Evolutionary conservation across 1,284 basidiomycete genomes (phyloP), one percentile per base, ranked within the genome.

Genomic region (Melampsora larici-populina): DNA sequence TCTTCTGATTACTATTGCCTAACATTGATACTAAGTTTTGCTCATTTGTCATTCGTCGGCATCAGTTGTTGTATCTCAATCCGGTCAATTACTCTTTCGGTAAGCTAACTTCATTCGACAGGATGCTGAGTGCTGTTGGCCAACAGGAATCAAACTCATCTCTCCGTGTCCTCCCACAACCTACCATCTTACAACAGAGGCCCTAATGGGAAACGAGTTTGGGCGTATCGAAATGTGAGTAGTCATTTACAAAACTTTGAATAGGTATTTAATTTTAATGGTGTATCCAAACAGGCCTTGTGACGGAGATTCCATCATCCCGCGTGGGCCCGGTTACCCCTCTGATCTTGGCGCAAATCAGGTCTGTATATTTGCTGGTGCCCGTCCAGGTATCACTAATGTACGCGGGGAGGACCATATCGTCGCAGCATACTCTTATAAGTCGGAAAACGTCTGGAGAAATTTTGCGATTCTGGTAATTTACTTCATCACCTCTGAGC

Each of bases 151-250:
- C 17, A 15, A 18, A 15, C 26, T 40, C 31, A 15, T 2, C 64
- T 13, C 18, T 17, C n/a, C n/a, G n/a, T n/a, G n/a, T n/a, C n/a
- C n/a, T n/a, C n/a, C n/a, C n/a, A n/a, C n/a, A n/a, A n/a, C n/a
- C n/a, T n/a, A n/a, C n/a, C n/a, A n/a, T n/a, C n/a, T n/a, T 29
- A 7, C 17, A 0, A 94, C 91, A 87, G 89, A 90, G 80, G 90
- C 89, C 0, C 86, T 89, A 70, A 90, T 93, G 88, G 89, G 91
- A 84, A 94, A 94, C 82, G 91, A 93, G 82, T 93, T 93, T 84
- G 89, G 87, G 85, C 87, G 91, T 11, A 88, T 91, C 40, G 43
- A 79, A 78, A 33, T 81, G 80, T 77, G 48, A 76, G 73, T 84
- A 1, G 81, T 86, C 43, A 85, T 87, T 84, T 81, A 85, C 79